Percentiles rank a stretch among this genome's conserved stretches.
Conservation (phyloP, 805 yeast genomes). For the Candida anglica region DNA sequence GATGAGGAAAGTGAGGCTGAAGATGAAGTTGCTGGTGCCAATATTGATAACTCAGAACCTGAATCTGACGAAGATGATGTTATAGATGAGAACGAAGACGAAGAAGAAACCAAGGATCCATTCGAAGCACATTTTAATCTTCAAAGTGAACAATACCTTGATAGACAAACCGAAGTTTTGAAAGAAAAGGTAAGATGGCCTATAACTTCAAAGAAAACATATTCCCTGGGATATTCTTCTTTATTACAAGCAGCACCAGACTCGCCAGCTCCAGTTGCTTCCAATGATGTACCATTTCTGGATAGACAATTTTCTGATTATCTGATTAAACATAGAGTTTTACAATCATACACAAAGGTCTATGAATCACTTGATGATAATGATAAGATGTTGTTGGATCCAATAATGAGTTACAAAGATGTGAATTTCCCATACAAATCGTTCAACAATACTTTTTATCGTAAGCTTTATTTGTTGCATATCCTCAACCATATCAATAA, state of each 20-base stretch:
- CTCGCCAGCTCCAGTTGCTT: conserved; percentile 9
- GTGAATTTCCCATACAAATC: conserved; percentile 55
- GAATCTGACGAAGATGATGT: conserved; percentile 17
- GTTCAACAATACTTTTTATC: conserved; percentile 50
- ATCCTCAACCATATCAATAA: conserved; percentile 78
- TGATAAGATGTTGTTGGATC: conserved; percentile 54
- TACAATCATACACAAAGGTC: conserved; percentile 14
- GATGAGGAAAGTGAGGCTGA: conserved; percentile 19
- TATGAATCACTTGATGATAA: conserved; percentile 18
- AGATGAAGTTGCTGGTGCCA: conserved; percentile 32
- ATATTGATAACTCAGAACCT: conserved; percentile 16
- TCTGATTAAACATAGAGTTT: conserved; percentile 23
- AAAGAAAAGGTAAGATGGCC: conserved; percentile 26
- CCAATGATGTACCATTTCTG: no score
- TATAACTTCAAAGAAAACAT: conserved; percentile 11
- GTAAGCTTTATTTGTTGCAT: conserved; percentile 66
- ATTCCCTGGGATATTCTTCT: conserved; percentile 21
- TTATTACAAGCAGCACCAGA: conserved; percentile 33
- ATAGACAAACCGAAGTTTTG: conserved; percentile 18
- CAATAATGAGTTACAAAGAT: conserved; percentile 73
- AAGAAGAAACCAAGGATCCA: conserved; percentile 54
- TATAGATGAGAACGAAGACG: conserved; percentile 30
- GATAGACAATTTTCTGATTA: no score
- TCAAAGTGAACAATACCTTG: conserved; percentile 35
- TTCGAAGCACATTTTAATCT: conserved; percentile 73